These are phyloP conservation scores for Orbilia javanica DNA, from an alignment of 2,329 filamentous ascomycete genomes.

Conservation along the genomic window DNA sequence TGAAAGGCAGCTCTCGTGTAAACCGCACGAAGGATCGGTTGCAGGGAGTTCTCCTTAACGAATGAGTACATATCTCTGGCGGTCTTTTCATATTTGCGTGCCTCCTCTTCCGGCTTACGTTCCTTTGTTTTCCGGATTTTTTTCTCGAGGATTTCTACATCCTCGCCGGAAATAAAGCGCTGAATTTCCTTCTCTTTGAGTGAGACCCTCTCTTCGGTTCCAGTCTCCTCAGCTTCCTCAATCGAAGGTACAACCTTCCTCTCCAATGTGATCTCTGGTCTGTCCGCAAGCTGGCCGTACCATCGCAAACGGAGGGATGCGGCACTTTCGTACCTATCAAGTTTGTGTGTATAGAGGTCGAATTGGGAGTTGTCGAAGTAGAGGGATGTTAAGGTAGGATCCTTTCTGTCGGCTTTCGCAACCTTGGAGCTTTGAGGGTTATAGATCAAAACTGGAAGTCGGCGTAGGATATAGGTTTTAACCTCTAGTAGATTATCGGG, in stretches of 20 bases:
- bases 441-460: constrained; percentile 90
- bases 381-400: constrained; percentile 92
- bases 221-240: constrained; percentile 71
- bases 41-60: constrained; percentile 79
- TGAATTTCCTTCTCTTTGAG: constrained; percentile 97
- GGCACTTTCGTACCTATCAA: constrained; percentile 79
- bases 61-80: constrained; percentile 84
- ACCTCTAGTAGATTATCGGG: constrained; percentile 95
- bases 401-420: constrained; percentile 79
- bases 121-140: constrained; percentile 84
- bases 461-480: constrained; percentile 93
- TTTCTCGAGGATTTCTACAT: constrained; percentile 91
- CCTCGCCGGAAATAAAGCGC: constrained; percentile 79
- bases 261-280: constrained; percentile 85
- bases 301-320: constrained; percentile 88
- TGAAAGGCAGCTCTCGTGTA: constrained; percentile 96
- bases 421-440: constrained; percentile 88
- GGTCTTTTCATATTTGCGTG: constrained; percentile 77
- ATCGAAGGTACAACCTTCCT: constrained; percentile 78
- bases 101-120: constrained; percentile 77
- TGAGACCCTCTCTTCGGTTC: constrained; percentile 69
- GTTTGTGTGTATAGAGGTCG: constrained; percentile 85
- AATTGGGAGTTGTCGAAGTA: constrained; percentile 95
- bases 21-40: constrained; percentile 89
- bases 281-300: constrained; percentile 85